Base-by-base conservation (phyloP, 2,329 filamentous ascomycete species). In the Colletotrichum melonis region DNA sequence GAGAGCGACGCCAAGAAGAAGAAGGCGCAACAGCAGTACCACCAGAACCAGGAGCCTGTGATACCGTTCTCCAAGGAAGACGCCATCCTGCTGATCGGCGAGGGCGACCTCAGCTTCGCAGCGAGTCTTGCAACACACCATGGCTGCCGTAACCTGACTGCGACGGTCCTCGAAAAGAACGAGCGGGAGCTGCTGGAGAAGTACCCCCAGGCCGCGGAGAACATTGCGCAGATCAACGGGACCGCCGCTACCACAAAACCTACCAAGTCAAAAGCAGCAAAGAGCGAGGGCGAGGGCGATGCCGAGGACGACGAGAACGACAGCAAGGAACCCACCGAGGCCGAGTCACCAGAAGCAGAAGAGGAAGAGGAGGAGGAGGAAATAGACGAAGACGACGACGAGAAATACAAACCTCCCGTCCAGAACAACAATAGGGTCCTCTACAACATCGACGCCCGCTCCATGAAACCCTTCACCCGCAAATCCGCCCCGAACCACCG, bases 91-190 rank as follows among this genome's bases (percentile, higher is more conserved):
- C 89, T 96, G 3, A 84, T 96, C 64, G 94, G 94, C 78, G 94
- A 97, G 80, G 94, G 91, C 76, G 94, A 97, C 82, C 90, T 97
- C 79, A 95, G 92, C 80, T 96, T 95, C 81, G 89, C 93, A 14
- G 88, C 88, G 32, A 92, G 90, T 2, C 86, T 96, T 2, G 86
- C 92, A 65, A 82, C 87, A 66, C 87, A 92, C 78, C 92, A 95
- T 83, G 87, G 86, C 76, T 94, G 91, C 84, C 87, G 84, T 73
- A 86, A 91, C 78, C 81, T 96, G 6, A 92, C 90, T 0, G 93
- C 92, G 49, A 95, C 93, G 2, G 91, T 92, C 19, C 88, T 90
- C 77, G 94, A 95, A 80, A 85, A 84, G 78, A 81, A 83, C 71
- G 80, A 85, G 38, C 84, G 84, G 14, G 88, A 90, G 64, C 86